Percentiles rank a stretch among this genome's conserved stretches.
Evolutionary conservation across 805 yeast genomes (phyloP).

Genomic region (Candida yuanshanica): DNA sequence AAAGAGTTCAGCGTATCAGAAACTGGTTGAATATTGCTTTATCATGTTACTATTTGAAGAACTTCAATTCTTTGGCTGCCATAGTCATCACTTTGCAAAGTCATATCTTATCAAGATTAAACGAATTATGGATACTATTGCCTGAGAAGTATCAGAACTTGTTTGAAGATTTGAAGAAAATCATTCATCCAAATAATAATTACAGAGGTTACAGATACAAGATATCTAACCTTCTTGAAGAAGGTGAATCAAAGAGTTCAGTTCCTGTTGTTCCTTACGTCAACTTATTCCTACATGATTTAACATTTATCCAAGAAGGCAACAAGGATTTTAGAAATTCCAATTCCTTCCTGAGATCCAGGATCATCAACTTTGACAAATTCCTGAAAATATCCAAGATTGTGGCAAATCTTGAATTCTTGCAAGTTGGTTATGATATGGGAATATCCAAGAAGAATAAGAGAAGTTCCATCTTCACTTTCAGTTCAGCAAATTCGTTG

Average conservation of each 20-base stretch:
- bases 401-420: slow-evolving; percentile 58
- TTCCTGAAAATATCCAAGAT: slow-evolving; percentile 61
- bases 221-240: slow-evolving; percentile 46
- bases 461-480: slow-evolving; percentile 22
- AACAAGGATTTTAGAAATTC: slow-evolving; percentile 63
- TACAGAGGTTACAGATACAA: slow-evolving; percentile 63
- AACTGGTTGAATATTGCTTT: slow-evolving; percentile 72
- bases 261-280: slow-evolving; percentile 74
- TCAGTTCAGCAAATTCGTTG: slow-evolving; percentile 15
- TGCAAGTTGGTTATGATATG: slow-evolving; percentile 54
- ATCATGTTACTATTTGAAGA: slow-evolving; percentile 66
- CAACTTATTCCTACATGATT: slow-evolving; percentile 68
- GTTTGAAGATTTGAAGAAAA: slow-evolving; percentile 57
- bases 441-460: slow-evolving; percentile 14
- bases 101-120: slow-evolving; percentile 59
- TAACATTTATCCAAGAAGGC: slow-evolving; percentile 80
- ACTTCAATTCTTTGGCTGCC: slow-evolving; percentile 75
- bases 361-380: slow-evolving; percentile 67
- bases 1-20: slow-evolving; percentile 49
- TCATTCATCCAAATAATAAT: slow-evolving; percentile 72
- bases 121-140: slow-evolving; percentile 52
- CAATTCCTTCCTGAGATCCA: slow-evolving; percentile 40
- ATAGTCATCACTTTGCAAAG: slow-evolving; percentile 73
- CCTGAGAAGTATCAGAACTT: slow-evolving; percentile 56
- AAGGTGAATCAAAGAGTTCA: slow-evolving; percentile 30